These are phyloP conservation scores for Emmonsia crescens DNA, from an alignment of 2,329 filamentous ascomycete species.

Conservation along the genomic window DNA sequence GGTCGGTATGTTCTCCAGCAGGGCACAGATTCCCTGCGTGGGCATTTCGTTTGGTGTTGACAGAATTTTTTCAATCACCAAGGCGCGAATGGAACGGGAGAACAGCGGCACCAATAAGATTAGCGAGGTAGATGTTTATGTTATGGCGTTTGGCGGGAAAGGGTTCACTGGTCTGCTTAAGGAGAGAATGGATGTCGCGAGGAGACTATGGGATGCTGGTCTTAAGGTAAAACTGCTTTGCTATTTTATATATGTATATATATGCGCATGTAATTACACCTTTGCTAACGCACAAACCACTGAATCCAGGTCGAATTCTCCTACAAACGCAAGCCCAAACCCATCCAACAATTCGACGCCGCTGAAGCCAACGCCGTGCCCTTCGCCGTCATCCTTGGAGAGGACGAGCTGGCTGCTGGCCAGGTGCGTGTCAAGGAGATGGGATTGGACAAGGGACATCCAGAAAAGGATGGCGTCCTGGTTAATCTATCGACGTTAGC, in stretches of 20 bases:
- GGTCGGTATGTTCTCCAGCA: constrained; percentile 85
- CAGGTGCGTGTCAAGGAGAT: constrained; percentile 84
- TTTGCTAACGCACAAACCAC: constrained; percentile 16
- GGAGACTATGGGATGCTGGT: constrained; percentile 71
- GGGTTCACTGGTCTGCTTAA: constrained; percentile 68
- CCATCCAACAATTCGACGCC: constrained; percentile 81
- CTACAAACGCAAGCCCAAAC: constrained; percentile 83
- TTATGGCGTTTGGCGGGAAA: constrained; percentile 91
- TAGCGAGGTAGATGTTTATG: constrained; percentile 78
- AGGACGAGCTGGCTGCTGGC: constrained; percentile 74
- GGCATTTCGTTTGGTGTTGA: constrained; percentile 92
- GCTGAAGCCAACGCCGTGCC: constrained; percentile 72
- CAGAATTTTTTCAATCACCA: constrained; percentile 86
- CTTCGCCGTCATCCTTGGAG: constrained; percentile 78
- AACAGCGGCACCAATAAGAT: constrained; percentile 45
- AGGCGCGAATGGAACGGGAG: constrained; percentile 57
- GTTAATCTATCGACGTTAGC: constrained; percentile 45
- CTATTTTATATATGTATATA: not conserved
- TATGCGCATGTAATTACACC: not conserved
- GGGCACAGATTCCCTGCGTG: constrained; percentile 77
- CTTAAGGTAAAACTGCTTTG: constrained; percentile 51
- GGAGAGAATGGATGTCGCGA: constrained; percentile 72
- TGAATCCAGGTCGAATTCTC: constrained; percentile 60
- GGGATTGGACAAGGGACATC: constrained; percentile 67
- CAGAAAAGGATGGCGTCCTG: constrained; percentile 78